Percentiles rank a stretch among this genome's conserved stretches.
Evolutionary conservation across 352 stramenopile genomes (phyloP).

Genomic region (Thraustochytrium sp.): DNA sequence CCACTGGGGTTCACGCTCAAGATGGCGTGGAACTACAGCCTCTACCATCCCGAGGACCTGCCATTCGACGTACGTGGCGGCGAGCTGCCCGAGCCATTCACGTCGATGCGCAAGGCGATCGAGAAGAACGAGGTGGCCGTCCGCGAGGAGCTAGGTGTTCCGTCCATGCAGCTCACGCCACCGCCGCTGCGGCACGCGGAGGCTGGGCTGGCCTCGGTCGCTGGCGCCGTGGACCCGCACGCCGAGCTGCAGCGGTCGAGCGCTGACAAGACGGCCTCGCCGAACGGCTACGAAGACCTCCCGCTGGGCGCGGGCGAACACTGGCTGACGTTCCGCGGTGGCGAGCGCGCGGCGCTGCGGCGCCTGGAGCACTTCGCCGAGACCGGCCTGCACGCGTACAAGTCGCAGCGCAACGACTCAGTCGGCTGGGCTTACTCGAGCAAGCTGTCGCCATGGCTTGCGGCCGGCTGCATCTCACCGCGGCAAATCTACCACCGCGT

Average conservation of each 20-base stretch:
- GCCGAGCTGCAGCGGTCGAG: background rate
- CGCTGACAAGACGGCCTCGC: background rate
- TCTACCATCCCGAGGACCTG: slow-evolving; percentile 68
- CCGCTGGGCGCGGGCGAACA: background rate
- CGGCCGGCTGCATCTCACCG: slow-evolving; percentile 68
- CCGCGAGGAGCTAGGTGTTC: slow-evolving; percentile 53
- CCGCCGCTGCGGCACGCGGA: background rate
- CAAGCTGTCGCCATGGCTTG: slow-evolving; percentile 78
- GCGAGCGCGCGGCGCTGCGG: slow-evolving; percentile 61
- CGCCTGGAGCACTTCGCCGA: slow-evolving; percentile 69
- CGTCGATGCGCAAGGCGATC: slow-evolving; percentile 66
- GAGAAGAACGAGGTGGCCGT: slow-evolving; percentile 63
- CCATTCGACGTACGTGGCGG: slow-evolving; percentile 56
- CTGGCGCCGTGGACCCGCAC: background rate
- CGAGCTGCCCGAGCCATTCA: slow-evolving; percentile 67
- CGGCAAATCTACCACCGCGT: slow-evolving; percentile 64
- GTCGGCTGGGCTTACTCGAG: slow-evolving; percentile 69
- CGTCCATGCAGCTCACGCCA: slow-evolving; percentile 25
- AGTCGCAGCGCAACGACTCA: slow-evolving; percentile 76
- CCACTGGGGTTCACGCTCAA: slow-evolving; percentile 34
- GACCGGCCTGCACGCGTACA: slow-evolving; percentile 62
- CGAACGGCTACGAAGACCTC: background rate
- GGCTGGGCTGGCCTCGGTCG: background rate
- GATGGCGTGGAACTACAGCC: slow-evolving; percentile 63
- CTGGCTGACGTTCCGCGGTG: slow-evolving; percentile 62